These are phyloP conservation scores for Zopfochytrium polystomum DNA, from an alignment of 371 early-diverging fungal species.

Conservation along the genomic window DNA sequence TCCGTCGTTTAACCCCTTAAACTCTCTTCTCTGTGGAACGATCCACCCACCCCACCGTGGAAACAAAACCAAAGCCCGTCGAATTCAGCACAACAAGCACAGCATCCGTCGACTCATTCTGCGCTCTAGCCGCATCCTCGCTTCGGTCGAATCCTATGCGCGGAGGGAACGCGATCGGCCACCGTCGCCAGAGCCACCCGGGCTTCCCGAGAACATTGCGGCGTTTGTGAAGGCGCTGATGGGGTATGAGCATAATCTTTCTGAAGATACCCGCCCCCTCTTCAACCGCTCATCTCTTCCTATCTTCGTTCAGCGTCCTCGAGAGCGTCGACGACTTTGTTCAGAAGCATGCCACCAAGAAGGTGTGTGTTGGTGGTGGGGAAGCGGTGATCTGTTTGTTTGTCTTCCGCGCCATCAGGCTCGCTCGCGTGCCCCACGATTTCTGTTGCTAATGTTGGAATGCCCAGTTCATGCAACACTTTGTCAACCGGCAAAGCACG, in stretches of 20 bases:
- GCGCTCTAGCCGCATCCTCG: neutral
- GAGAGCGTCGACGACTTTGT: constrained; percentile 9
- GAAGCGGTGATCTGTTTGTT: constrained; percentile 1
- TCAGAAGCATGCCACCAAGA: constrained; percentile 10
- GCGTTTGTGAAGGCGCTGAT: constrained; percentile 7
- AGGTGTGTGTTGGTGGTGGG: neutral
- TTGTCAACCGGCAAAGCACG: constrained; percentile 21
- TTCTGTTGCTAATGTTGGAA: neutral
- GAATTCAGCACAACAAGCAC: neutral
- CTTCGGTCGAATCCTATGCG: neutral
- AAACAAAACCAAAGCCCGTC: neutral
- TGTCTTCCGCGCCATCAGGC: neutral
- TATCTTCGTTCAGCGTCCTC: constrained; percentile 2
- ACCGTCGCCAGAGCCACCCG: neutral
- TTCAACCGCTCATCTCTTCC: neutral
- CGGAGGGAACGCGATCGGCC: neutral
- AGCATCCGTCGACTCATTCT: neutral
- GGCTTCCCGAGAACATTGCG: neutral
- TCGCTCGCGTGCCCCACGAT: neutral
- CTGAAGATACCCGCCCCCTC: neutral
- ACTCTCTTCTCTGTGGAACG: neutral
- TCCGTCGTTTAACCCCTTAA: neutral
- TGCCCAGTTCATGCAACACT: constrained; percentile 22
- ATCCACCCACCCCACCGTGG: neutral
- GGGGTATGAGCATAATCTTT: neutral